Base-by-base conservation (phyloP, 768 basidiomycete genomes). In the Russula sp. region DNA sequence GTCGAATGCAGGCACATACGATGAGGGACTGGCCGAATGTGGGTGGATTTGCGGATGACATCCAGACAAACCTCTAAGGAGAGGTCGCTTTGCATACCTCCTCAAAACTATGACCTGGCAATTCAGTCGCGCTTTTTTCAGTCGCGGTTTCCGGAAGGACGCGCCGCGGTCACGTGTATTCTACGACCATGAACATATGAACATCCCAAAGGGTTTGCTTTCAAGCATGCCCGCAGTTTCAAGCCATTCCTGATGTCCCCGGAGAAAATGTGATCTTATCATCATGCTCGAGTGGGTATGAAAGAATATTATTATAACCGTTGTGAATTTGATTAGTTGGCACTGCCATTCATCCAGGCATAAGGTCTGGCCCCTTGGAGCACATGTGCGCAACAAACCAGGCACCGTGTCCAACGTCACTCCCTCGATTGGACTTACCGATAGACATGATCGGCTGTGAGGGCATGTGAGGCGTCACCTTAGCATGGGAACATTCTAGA, bases 381-480 rank as follows among this genome's bases (percentile, higher is more conserved):
- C 26, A 28, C 22, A 65, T 65, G 26, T 22, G 9, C n/a, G 38
- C 28, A 22, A 30, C 54, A 55, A 48, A 28, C 52, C 48, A 30
- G 36, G n/a, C 26, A 34, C 36, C 16, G 30, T 34, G 26, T 38
- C 28, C 44, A 50, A 20, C 20, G n/a, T 24, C 36, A 46, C 49
- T 2, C 44, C 24, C 34, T 42, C 52, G n/a, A 32, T n/a, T 50
- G 24, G 61, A 64, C 57, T 84, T 76, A 93, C 76, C 90, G 90
- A 73, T 92, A 92, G 69, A 92, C 88, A 74, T 93, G 90, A 74
- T 93, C 90, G 75, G 90, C 90, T 92, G 73, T 34, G 65, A 66
- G 63, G 67, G 75, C 90, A 91, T 92, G 72, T 34, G 65, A 66
- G 63, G 67, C 65, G 32, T 53, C 34, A 18, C 32, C 64, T 72